Evolutionary conservation across 1,284 basidiomycete genomes (phyloP), one percentile per base, ranked within the genome.

Genomic region (Cystobasidiaceae sp.): DNA sequence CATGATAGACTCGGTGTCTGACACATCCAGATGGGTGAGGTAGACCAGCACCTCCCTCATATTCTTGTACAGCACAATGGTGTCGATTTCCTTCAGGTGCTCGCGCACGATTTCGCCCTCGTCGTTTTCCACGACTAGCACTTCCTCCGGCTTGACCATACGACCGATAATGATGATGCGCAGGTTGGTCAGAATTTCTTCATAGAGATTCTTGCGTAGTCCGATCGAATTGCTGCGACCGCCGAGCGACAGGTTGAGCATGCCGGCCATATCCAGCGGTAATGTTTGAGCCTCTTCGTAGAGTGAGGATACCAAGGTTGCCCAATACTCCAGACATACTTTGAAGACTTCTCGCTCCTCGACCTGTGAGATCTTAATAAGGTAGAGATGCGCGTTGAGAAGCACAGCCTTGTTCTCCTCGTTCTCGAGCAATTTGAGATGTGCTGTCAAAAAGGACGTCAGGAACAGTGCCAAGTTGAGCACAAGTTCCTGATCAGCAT

Each of bases 141-240:
- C 92, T 84, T 99, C 96, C 78, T 99, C 96, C 11, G 96, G 96
- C 79, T 98, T 99, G 72, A 97, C 96, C 96, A 99, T 99, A 75
- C 92, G 86, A 79, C 97, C 94, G 72, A 98, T 97, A 77, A 98
- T 93, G 52, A 98, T 94, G 68, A 98, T 79, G 41, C 96, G 85
- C 70, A 99, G 78, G 77, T 99, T 97, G 52, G 90, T 93, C 64
- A 98, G 81, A 28, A 99, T 92, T 72, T 96, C 92, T 70, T 87
- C 85, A 77, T 96, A 97, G 73, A 94, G 89, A 76, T 91, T 93
- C 82, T 97, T 96, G 72, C 96, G 81, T 71, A 96, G 76, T 3
- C 83, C 82, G 41, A 73, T 74, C 1, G 74, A 68, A 43, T 82
- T 82, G 62, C 68, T 74, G 1, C 76, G 73, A 11, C 75, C 63